Conservation (phyloP, 768 basidiomycete species). For the Cyathus striatus region DNA sequence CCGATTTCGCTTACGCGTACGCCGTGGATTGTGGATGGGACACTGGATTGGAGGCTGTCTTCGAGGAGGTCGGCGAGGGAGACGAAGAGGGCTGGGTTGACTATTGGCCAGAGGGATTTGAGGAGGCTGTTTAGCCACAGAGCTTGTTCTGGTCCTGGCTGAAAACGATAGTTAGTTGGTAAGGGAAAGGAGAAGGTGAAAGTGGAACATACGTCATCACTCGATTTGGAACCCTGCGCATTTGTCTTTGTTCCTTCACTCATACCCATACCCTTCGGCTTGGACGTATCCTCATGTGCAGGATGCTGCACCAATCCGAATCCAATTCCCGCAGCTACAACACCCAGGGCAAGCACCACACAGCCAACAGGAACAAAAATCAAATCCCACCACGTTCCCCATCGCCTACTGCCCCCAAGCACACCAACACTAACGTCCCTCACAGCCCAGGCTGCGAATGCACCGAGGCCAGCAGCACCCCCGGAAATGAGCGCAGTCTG, state of each 20-base stretch:
- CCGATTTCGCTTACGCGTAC: conserved; percentile 72
- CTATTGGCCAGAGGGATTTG: conserved; percentile 62
- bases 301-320: too few species aligned
- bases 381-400: background rate
- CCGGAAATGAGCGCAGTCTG: conserved; percentile 25
- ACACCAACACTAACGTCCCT: too few species aligned
- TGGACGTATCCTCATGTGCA: too few species aligned
- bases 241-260: too few species aligned
- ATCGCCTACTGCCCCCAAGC: too few species aligned
- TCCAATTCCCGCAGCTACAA: too few species aligned
- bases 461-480: conserved; percentile 19
- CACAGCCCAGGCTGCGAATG: conserved; percentile 14
- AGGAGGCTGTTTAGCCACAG: conserved; percentile 65
- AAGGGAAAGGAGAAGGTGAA: background rate
- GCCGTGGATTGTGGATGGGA: conserved; percentile 45
- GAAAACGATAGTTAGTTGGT: conserved; percentile 8
- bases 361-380: background rate
- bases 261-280: too few species aligned
- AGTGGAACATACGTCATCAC: too few species aligned
- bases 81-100: conserved; percentile 64
- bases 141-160: conserved; percentile 27
- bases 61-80: conserved; percentile 59
- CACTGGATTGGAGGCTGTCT: conserved; percentile 50
- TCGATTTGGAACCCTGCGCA: too few species aligned
- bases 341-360: too few species aligned